Conservation (phyloP, 305 asterid genomes). For the Fraxinus dipetala region DNA sequence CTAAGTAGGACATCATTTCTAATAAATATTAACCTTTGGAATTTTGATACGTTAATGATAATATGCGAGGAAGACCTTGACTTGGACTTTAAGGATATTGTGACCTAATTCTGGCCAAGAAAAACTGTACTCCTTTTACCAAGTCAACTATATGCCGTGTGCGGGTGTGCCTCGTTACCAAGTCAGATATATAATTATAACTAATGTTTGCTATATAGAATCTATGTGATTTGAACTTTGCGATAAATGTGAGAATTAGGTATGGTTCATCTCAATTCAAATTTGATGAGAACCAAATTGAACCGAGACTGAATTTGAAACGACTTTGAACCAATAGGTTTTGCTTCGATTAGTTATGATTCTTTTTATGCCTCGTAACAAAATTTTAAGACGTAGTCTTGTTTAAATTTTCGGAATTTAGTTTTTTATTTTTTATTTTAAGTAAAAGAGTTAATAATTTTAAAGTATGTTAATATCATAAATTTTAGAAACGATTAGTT, state of each 20-base stretch:
- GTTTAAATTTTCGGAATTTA: no score
- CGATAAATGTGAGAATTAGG: not conserved
- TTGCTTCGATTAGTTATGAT: not conserved
- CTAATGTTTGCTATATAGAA: not conserved
- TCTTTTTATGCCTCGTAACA: not conserved
- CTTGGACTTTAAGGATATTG: not conserved
- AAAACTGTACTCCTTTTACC: not conserved
- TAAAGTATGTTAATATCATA: no score
- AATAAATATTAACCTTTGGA: not conserved
- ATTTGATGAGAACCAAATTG: not conserved
- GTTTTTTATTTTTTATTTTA: no score
- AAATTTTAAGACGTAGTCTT: no score
- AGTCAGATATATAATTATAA: not conserved
- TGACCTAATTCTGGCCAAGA: not conserved
- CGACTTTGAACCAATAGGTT: not conserved
- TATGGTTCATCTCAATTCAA: not conserved
- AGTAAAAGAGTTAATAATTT: not conserved
- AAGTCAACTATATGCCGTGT: not conserved
- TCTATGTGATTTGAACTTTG: not conserved
- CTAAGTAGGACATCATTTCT: no score
- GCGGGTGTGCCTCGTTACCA: not conserved
- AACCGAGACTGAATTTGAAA: not conserved
- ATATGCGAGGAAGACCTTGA: not conserved
- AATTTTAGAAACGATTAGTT: no score
- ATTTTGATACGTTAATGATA: not conserved